Percentiles rank a stretch among this genome's conserved stretches.
phyloP scores from a whole-genome alignment of 495 filamentous ascomycete species.

The Talaromyces wortmannii region DNA sequence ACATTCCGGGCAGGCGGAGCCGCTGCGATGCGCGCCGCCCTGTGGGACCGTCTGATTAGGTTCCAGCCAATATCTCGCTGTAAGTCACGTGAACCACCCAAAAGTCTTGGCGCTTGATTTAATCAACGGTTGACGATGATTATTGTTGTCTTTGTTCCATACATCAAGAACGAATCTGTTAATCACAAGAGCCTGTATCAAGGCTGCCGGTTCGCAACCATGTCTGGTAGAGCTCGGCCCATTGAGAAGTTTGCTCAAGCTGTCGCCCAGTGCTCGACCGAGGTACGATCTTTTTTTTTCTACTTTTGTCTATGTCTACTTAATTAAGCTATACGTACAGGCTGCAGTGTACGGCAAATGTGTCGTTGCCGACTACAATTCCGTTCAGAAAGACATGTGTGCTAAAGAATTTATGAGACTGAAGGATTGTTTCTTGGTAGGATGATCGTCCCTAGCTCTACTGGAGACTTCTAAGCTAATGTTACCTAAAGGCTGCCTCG shows the following conservation, averaged over 20 bases:
- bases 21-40: neutral
- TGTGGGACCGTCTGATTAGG: neutral
- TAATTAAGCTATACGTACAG: slow-evolving; percentile 31
- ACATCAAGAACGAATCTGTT: too few relatives aligned
- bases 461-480: neutral
- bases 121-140: too few relatives aligned
- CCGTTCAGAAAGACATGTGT: slow-evolving; percentile 89
- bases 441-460: slow-evolving; percentile 12
- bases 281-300: slow-evolving; percentile 46
- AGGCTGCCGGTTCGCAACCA: slow-evolving; percentile 2
- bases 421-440: slow-evolving; percentile 85
- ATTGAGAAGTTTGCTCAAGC: slow-evolving; percentile 86
- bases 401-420: slow-evolving; percentile 74
- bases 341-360: slow-evolving; percentile 86
- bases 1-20: neutral
- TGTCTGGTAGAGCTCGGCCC: slow-evolving; percentile 48
- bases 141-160: too few relatives aligned
- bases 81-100: neutral
- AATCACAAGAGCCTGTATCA: too few relatives aligned
- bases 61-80: neutral
- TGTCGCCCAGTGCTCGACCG: slow-evolving; percentile 71
- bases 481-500: slow-evolving; percentile 26
- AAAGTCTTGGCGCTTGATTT: too few relatives aligned
- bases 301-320: neutral
- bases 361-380: slow-evolving; percentile 83